Evolutionary conservation across 2,329 filamentous ascomycete species (phyloP), one percentile per base, ranked within the genome.

Genomic region (Aureobasidium sp.): DNA sequence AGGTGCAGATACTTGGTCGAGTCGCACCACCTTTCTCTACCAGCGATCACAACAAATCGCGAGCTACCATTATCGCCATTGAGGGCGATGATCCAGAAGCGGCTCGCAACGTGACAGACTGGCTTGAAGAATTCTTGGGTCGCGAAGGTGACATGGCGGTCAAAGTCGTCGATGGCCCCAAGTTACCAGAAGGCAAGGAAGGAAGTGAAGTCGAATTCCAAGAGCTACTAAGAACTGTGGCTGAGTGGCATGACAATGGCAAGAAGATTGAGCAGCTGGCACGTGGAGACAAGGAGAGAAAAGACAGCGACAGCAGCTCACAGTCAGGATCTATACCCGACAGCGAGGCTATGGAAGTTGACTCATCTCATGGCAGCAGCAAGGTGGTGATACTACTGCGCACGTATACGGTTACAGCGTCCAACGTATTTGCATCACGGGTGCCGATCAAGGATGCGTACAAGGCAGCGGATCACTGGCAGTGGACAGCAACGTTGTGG

Each of bases 401-500:
- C 0, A 83, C 89, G 26, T 97, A 91, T 74, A 90, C 91, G 65
- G 83, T 97, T 44, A 88, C 87, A 13, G 83, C 88, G 0, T 87
- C 90, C 0, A 89, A 97, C 71, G 79, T 81, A 52, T 93, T 88
- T 72, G 89, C 92, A 1, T 85, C 84, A 61, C 79, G 81, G 15
- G 85, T 92, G 47, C 87, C 89, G 1, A 91, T 95, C 67, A 78
- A 81, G 20, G 92, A 96, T 71, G 80, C 82, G 7, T 96, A 95
- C 73, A 83, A 85, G 17, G 86, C 89, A 0, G 82, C 89, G n/a
- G 92, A 96, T 69, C 93, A 97, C 76, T 97, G 93, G 92, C 89
- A 95, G 74, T 97, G 93, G 93, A 91, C 94, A 80, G 93, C 93
- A 39, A 93, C 89, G 47, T 82, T 97, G 26, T 97, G 93, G 93